These are phyloP conservation scores for Colletotrichum godetiae DNA, from an alignment of 2,329 filamentous ascomycete genomes.

Conservation along the genomic window DNA sequence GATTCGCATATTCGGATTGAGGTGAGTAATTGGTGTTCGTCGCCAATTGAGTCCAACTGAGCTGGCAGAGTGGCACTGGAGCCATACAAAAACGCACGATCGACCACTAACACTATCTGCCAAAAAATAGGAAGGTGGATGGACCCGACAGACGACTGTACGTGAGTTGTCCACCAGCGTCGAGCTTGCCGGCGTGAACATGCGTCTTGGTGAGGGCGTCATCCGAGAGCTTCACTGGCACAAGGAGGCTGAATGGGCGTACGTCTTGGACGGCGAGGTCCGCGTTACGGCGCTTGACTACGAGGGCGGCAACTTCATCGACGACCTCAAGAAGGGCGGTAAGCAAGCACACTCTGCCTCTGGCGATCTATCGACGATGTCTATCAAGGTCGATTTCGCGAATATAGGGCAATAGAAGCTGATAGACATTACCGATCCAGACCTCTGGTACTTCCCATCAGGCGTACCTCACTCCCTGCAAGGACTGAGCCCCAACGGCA, in stretches of 20 bases:
- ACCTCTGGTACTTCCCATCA: slow-evolving; percentile 85
- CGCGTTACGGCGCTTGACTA: slow-evolving; percentile 80
- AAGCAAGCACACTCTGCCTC: neutral
- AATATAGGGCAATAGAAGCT: neutral
- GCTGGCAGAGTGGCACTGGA: neutral
- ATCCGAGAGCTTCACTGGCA: slow-evolving; percentile 86
- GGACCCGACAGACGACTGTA: slow-evolving; percentile 79
- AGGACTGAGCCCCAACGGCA: slow-evolving; percentile 41
- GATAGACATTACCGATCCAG: slow-evolving; percentile 42
- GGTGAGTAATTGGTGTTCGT: slow-evolving; percentile 48
- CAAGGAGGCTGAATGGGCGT: slow-evolving; percentile 83
- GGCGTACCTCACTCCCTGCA: slow-evolving; percentile 81
- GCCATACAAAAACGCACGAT: too few species aligned
- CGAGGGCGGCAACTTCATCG: slow-evolving; percentile 81
- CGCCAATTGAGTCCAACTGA: neutral
- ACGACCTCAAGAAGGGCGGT: slow-evolving; percentile 76
- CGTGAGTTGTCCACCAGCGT: slow-evolving; percentile 72
- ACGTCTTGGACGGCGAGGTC: slow-evolving; percentile 76
- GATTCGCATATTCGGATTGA: slow-evolving; percentile 74
- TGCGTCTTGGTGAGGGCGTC: slow-evolving; percentile 78
- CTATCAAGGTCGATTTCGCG: neutral
- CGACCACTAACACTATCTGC: neutral
- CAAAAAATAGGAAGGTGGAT: slow-evolving; percentile 72
- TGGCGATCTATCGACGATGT: neutral
- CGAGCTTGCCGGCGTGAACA: slow-evolving; percentile 82